Conservation (phyloP, 345 rosid species). For the Iberis pinnata region DNA sequence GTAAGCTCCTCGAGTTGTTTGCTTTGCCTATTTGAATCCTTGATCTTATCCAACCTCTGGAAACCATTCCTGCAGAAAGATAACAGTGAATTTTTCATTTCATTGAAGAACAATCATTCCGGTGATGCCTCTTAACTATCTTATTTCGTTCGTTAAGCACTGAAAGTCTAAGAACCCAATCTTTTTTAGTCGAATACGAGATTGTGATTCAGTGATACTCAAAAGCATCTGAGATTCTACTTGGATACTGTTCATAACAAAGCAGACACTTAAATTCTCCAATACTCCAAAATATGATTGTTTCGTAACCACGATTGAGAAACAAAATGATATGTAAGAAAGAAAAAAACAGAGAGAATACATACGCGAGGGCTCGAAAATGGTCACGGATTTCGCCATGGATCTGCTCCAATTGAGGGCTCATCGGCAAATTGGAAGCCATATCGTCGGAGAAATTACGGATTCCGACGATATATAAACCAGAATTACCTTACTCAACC, state of each 20-base stretch:
- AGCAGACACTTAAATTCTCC: too few relatives aligned
- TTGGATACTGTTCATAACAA: background rate
- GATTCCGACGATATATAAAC: constrained; percentile 24
- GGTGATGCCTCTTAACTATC: background rate
- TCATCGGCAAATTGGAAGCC: constrained; percentile 65
- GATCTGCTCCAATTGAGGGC: constrained; percentile 93
- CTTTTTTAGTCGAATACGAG: background rate
- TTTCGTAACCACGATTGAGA: too few relatives aligned
- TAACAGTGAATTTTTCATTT: background rate
- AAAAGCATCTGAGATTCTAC: background rate
- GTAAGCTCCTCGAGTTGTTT: constrained; percentile 97
- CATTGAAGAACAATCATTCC: background rate
- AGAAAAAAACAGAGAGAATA: background rate
- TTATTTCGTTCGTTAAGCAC: too few relatives aligned
- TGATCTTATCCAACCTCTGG: constrained; percentile 90
- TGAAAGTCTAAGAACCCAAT: background rate
- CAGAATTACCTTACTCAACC: too few relatives aligned
- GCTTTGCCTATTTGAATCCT: constrained; percentile 85
- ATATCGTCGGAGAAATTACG: constrained; percentile 37
- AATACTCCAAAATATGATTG: too few relatives aligned
- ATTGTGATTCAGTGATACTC: background rate
- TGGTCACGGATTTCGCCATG: constrained; percentile 91
- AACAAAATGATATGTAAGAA: background rate
- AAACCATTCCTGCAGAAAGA: constrained; percentile 79
- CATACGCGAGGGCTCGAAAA: constrained; percentile 84